Evolutionary conservation across 345 rosid species (phyloP).

Genomic region (Populus tremula): DNA sequence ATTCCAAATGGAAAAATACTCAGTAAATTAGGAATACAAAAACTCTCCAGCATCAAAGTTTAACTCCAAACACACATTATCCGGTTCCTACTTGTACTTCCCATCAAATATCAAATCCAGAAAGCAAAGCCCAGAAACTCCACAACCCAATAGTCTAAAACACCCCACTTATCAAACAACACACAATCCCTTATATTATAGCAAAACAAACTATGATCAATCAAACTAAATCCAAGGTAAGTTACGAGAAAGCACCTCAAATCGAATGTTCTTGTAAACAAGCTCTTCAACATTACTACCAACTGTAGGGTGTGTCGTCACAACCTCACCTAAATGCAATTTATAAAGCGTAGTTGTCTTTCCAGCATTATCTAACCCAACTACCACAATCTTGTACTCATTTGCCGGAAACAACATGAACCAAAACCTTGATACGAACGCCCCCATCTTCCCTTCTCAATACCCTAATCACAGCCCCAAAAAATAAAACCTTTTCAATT

Average conservation of each 20-base stretch:
- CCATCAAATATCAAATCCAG: background rate
- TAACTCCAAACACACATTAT: background rate
- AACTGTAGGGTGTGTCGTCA: constrained; percentile 92
- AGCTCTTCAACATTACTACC: constrained; percentile 98
- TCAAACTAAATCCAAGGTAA: background rate
- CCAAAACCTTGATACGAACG: constrained; percentile 80
- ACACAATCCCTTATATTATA: background rate
- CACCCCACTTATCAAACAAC: background rate
- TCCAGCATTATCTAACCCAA: constrained; percentile 96
- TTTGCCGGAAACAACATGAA: constrained; percentile 93
- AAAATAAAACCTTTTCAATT: background rate
- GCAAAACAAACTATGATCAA: background rate
- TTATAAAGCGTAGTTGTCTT: constrained; percentile 97
- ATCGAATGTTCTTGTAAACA: constrained; percentile 88
- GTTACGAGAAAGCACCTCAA: constrained; percentile 51
- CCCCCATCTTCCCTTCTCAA: constrained; percentile 58
- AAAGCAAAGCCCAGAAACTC: background rate
- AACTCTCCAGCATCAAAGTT: background rate
- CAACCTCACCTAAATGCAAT: constrained; percentile 91
- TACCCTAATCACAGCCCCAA: background rate
- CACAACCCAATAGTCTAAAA: background rate
- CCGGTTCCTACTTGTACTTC: background rate
- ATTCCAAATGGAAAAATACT: background rate
- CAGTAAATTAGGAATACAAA: background rate
- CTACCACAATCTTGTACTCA: constrained; percentile 96